Evolutionary conservation across 352 stramenopile species (phyloP).

Genomic region (Thalassiosira livingstoniorum): DNA sequence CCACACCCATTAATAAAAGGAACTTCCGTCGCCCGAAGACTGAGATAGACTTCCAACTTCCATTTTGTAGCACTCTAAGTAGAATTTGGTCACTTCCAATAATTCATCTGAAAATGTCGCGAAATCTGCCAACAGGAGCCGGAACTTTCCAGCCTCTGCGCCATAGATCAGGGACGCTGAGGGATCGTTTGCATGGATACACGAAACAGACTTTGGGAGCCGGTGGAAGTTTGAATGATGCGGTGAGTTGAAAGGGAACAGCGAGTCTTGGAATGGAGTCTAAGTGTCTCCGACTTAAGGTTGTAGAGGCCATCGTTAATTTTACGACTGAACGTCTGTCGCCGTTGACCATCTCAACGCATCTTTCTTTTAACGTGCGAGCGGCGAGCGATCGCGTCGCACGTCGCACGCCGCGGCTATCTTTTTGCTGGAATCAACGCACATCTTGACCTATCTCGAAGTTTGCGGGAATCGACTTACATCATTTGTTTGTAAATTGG

Average conservation of each 20-base stretch:
- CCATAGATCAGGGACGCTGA: slow-evolving; percentile 77
- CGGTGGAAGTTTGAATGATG: slow-evolving; percentile 81
- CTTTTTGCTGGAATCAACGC: too few relatives aligned
- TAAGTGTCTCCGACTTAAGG: neutral
- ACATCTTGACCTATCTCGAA: too few relatives aligned
- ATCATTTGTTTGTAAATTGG: too few relatives aligned
- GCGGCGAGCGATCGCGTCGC: neutral
- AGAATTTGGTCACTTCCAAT: too few relatives aligned
- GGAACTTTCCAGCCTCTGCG: slow-evolving; percentile 83
- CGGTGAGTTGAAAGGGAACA: slow-evolving; percentile 46
- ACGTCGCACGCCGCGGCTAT: neutral
- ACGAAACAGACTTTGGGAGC: slow-evolving; percentile 85
- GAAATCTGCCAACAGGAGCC: slow-evolving; percentile 15
- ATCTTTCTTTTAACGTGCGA: neutral
- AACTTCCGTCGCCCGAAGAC: too few relatives aligned
- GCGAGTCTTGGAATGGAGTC: neutral
- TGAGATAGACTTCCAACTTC: too few relatives aligned
- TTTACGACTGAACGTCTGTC: neutral
- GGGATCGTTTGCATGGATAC: slow-evolving; percentile 84
- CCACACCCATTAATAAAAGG: too few relatives aligned
- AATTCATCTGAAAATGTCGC: too few relatives aligned
- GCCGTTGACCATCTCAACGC: neutral
- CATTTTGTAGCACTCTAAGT: too few relatives aligned
- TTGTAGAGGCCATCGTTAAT: neutral
- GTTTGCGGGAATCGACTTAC: too few relatives aligned